Percentiles rank a stretch among this genome's conserved stretches.
These are phyloP conservation scores for Mucor indicus DNA, from an alignment of 371 early-diverging fungal genomes.

Conservation along the genomic window DNA sequence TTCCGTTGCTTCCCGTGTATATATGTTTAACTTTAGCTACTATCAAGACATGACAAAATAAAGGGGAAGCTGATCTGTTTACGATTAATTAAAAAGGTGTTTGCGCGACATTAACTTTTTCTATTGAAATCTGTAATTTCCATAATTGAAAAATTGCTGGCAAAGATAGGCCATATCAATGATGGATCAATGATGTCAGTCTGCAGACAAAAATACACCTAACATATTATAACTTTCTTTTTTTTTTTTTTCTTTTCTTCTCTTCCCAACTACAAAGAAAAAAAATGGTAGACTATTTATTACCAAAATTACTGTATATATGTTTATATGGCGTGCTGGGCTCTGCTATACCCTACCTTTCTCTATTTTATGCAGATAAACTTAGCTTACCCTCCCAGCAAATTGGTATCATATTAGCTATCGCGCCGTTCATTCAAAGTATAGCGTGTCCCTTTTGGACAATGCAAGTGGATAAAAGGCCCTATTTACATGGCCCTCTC, in stretches of 20 bases:
- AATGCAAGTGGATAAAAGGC: slow-evolving; percentile 30
- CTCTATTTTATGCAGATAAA: slow-evolving; percentile 34
- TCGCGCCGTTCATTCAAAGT: slow-evolving; percentile 39
- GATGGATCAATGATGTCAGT: neutral
- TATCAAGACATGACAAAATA: too few relatives aligned
- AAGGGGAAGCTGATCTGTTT: too few relatives aligned
- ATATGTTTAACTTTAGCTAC: too few relatives aligned
- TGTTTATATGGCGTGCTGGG: slow-evolving; percentile 33
- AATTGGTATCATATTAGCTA: slow-evolving; percentile 40
- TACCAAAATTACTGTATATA: slow-evolving; percentile 38
- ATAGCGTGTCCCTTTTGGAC: slow-evolving; percentile 45
- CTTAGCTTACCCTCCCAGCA: slow-evolving; percentile 32
- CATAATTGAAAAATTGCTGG: too few relatives aligned
- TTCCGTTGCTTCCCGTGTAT: too few relatives aligned
- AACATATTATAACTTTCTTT: neutral
- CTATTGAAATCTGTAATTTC: too few relatives aligned
- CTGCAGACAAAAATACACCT: too few relatives aligned
- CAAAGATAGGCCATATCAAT: too few relatives aligned
- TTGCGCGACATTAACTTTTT: too few relatives aligned
- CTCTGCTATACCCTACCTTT: slow-evolving; percentile 37
- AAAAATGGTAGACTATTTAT: slow-evolving; percentile 9
- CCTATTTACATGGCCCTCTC: slow-evolving; percentile 30
- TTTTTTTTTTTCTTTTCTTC: slow-evolving; percentile 3
- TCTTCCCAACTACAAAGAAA: neutral
- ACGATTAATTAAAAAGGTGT: too few relatives aligned